phyloP scores from a whole-genome alignment of 176 grass and related monocot genomes.

The Dendrocalamus sinicus region DNA sequence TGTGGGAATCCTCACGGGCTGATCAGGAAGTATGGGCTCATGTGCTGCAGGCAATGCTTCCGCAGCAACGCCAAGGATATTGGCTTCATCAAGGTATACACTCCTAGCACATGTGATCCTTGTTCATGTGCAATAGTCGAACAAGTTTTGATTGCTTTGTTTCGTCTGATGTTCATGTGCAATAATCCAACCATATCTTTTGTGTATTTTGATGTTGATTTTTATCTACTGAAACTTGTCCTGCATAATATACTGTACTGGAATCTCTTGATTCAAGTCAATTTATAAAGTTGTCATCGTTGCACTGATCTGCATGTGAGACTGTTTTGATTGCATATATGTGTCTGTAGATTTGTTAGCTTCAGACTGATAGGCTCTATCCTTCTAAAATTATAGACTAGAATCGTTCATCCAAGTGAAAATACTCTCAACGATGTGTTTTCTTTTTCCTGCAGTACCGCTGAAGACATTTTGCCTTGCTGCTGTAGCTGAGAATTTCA shows the following conservation, averaged over 20 bases:
- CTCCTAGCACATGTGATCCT: not conserved
- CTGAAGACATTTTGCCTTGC: constrained; percentile 21
- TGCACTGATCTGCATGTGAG: not conserved
- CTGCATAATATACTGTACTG: not conserved
- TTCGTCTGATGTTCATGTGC: not conserved
- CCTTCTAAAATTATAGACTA: not conserved
- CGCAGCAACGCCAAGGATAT: constrained; percentile 94
- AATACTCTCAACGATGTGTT: not conserved
- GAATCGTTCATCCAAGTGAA: not conserved
- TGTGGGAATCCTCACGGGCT: constrained; percentile 83
- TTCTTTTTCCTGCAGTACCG: constrained; percentile 53
- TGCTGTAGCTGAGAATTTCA: not conserved
- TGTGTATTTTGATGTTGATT: not conserved
- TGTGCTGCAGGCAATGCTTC: constrained; percentile 98
- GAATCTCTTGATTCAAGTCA: not conserved
- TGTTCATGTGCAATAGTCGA: not conserved
- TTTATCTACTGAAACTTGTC: not conserved
- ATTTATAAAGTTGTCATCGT: too few species aligned
- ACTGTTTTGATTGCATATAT: not conserved
- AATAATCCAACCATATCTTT: not conserved
- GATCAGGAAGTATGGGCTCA: constrained; percentile 93
- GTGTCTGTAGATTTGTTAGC: not conserved
- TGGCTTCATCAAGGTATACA: constrained; percentile 93
- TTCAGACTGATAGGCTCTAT: not conserved
- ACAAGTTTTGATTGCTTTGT: not conserved